Evolutionary conservation across 139 green algal genomes (phyloP), one percentile per base, ranked within the genome.

Genomic region (Protoeuglena noctilucae): DNA sequence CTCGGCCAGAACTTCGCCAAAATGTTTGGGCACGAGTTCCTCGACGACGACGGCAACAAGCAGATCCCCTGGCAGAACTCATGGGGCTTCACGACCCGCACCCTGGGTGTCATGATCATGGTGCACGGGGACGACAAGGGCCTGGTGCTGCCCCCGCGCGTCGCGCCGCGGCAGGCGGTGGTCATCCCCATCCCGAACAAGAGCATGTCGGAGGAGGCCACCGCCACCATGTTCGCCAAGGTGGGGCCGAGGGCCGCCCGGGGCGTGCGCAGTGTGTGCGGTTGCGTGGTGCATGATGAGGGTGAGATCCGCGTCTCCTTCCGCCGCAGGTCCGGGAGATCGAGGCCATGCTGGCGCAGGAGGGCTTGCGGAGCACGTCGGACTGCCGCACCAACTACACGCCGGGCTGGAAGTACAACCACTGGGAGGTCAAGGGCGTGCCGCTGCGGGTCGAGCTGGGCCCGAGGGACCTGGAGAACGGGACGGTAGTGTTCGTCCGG

Each of bases 371-470:
- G 3, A 68, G 77, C 22, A 81, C 72, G 34, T 74, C 66, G 3
- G 91, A 99, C 68, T 43, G 47, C 18, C 68, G 91, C 23, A 69
- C 87, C 29, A 95, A 96, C 80, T 96, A 97, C 80, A 95, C 86
- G 23, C 91, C 91, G 40, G 77, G 81, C 49, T 93, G 88, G 88
- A 99, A 99, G 79, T 99, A 99, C 78, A 96, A 93, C 73, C 79
- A 92, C 75, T 97, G 89, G 89, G 91, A 99, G 73, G 65, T 97
- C 34, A 87, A 87, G 70, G 91, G 91, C 26, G 75, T 97, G 40
- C 91, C 91, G 21, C 45, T 99, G 4, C 79, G 91, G 22, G 31
- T 90, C 31, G 91, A 97, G 75, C 66, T 99, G 29, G 91, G 91
- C 0, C 84, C 82, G n/a, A 80, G 78, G 56, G 91, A 99, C 70